phyloP scores from a whole-genome alignment of 352 stramenopile species.

The Globisporangium orthogonon region DNA sequence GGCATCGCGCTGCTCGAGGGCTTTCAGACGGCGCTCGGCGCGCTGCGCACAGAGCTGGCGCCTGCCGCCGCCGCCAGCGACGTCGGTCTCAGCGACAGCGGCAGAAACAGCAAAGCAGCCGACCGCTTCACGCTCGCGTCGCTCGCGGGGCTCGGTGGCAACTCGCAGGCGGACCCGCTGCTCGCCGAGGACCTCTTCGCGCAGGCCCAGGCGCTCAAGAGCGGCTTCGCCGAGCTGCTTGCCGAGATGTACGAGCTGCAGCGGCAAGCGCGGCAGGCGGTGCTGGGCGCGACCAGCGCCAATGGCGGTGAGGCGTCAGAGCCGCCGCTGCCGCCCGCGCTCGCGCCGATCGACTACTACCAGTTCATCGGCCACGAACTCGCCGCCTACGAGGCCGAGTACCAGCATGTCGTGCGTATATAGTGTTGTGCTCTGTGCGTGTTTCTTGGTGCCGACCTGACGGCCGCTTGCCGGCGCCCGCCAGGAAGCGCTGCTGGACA shows the following conservation, averaged over 20 bases:
- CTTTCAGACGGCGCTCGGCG: conserved; percentile 61
- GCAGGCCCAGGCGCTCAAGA: conserved; percentile 41
- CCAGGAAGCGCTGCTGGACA: conserved; percentile 54
- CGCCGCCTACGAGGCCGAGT: conserved; percentile 72
- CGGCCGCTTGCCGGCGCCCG: background rate
- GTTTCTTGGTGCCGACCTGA: background rate
- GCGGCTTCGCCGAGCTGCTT: conserved; percentile 47
- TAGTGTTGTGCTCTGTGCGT: background rate
- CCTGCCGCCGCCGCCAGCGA: background rate
- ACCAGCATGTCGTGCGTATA: conserved; percentile 64
- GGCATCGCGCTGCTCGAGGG: conserved; percentile 58
- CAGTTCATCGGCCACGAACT: conserved; percentile 68
- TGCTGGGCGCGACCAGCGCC: background rate
- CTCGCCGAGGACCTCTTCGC: conserved; percentile 60
- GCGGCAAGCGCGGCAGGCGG: conserved; percentile 24
- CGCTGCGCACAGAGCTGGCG: conserved; percentile 20
- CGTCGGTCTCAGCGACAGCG: background rate
- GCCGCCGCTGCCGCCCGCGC: conserved; percentile 12
- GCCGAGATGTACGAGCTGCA: conserved; percentile 55
- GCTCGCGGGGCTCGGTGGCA: conserved; percentile 24
- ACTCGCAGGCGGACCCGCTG: conserved; percentile 55
- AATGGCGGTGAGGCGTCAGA: background rate
- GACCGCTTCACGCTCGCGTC: conserved; percentile 4
- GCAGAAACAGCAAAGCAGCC: too few relatives aligned
- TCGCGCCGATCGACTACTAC: conserved; percentile 54